Conservation (phyloP, 2,329 filamentous ascomycete species). For the Penicillium rolfsii region DNA sequence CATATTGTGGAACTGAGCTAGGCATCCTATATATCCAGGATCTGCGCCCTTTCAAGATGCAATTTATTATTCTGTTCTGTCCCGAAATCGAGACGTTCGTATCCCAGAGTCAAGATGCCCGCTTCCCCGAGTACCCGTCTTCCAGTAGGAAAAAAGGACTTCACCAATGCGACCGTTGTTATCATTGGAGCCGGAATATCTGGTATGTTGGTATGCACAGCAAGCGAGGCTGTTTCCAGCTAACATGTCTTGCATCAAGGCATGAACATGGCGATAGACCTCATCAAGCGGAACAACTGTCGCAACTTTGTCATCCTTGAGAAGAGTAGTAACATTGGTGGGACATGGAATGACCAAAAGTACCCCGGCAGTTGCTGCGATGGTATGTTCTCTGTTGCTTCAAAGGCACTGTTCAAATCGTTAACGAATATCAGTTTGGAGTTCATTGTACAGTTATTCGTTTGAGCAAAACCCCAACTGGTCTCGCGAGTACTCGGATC, state of each 20-base stretch:
- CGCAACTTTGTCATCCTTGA: slow-evolving; percentile 29
- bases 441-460: slow-evolving; percentile 61
- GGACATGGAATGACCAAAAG: slow-evolving; percentile 50
- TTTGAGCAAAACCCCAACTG: slow-evolving; percentile 64
- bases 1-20: neutral
- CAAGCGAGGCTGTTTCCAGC: neutral
- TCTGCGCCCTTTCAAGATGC: neutral
- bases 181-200: slow-evolving; percentile 62
- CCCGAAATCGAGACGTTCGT: neutral
- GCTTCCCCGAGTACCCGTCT: slow-evolving; percentile 11
- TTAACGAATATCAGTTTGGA: slow-evolving; percentile 47
- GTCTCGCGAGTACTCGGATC: slow-evolving; percentile 61
- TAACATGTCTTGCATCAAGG: slow-evolving; percentile 35
- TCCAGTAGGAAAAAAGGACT: slow-evolving; percentile 51
- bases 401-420: too few species aligned
- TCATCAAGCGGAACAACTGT: slow-evolving; percentile 47
- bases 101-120: slow-evolving; percentile 11
- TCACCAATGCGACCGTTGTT: slow-evolving; percentile 57
- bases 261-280: slow-evolving; percentile 61
- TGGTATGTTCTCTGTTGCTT: slow-evolving; percentile 31
- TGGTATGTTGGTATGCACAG: slow-evolving; percentile 37
- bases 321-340: slow-evolving; percentile 26
- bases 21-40: neutral
- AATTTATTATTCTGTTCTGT: neutral
- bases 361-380: slow-evolving; percentile 62